These are phyloP conservation scores for Gaeumannomyces tritici DNA, from an alignment of 2,329 filamentous ascomycete species.

Conservation along the genomic window DNA sequence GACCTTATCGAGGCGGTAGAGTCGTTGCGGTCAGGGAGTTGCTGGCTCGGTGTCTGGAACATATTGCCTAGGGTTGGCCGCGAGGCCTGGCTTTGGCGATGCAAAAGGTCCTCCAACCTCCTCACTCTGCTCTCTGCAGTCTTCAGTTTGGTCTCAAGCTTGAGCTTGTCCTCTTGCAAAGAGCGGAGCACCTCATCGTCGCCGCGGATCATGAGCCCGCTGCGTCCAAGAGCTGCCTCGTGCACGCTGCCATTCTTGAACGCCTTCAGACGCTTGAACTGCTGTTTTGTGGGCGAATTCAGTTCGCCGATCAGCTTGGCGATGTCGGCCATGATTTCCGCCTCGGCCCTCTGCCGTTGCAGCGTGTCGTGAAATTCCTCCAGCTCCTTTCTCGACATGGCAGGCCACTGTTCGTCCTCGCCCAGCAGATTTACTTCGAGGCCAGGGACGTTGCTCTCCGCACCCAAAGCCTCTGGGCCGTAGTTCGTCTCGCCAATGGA, in stretches of 20 bases:
- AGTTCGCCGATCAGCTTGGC: constrained; percentile 70
- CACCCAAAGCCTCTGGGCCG: constrained; percentile 45
- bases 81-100: constrained; percentile 62
- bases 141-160: constrained; percentile 62
- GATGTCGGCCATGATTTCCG: constrained; percentile 60
- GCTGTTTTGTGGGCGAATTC: constrained; percentile 73
- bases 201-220: constrained; percentile 75
- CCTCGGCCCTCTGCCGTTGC: constrained; percentile 54
- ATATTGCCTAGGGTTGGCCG: constrained; percentile 43
- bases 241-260: constrained; percentile 97
- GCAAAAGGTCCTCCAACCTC: constrained; percentile 83
- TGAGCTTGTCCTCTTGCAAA: constrained; percentile 75
- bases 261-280: constrained; percentile 76
- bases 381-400: constrained; percentile 65
- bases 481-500: constrained; percentile 64
- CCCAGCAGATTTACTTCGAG: constrained; percentile 81
- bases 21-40: constrained; percentile 38
- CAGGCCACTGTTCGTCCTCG: constrained; percentile 73
- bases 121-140: constrained; percentile 85
- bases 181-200: constrained; percentile 71
- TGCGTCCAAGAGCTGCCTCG: constrained; percentile 79
- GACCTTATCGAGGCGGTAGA: constrained; percentile 39
- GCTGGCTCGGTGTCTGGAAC: constrained; percentile 39
- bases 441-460: constrained; percentile 61
- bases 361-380: constrained; percentile 62